These are phyloP conservation scores for Echinochloa phyllopogon DNA, from an alignment of 176 grass and related monocot species.

Conservation along the genomic window DNA sequence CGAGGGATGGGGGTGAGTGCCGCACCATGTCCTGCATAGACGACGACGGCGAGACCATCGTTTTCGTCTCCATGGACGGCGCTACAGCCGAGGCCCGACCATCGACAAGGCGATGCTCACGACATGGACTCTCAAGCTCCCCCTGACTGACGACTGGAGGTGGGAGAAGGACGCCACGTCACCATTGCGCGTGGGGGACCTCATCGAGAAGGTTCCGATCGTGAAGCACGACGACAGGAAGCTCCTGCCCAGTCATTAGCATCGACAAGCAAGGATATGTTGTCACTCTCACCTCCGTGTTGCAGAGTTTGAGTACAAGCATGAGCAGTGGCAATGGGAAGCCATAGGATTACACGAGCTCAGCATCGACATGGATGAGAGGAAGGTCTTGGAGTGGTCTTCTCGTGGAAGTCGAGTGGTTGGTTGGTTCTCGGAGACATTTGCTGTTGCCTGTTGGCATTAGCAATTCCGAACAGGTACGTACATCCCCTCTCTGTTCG, in stretches of 20 bases:
- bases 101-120: background rate
- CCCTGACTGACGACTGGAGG: background rate
- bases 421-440: background rate
- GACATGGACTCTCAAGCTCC: background rate
- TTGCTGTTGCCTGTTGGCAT: background rate
- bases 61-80: background rate
- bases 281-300: background rate
- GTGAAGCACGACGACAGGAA: background rate
- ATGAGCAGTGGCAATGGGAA: background rate
- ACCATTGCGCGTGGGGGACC: background rate
- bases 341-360: background rate
- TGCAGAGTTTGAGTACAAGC: background rate
- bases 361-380: background rate
- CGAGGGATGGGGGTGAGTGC: too few relatives aligned
- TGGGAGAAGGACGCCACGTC: background rate
- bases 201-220: background rate
- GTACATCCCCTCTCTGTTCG: too few relatives aligned
- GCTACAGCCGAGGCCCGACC: background rate
- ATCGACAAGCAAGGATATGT: background rate
- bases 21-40: too few relatives aligned
- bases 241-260: background rate
- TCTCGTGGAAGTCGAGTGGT: background rate
- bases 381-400: background rate
- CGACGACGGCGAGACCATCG: background rate
- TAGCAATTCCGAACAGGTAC: background rate